These are phyloP conservation scores for Linnemannia elongata DNA, from an alignment of 192 early-diverging fungal genomes.

Conservation along the genomic window DNA sequence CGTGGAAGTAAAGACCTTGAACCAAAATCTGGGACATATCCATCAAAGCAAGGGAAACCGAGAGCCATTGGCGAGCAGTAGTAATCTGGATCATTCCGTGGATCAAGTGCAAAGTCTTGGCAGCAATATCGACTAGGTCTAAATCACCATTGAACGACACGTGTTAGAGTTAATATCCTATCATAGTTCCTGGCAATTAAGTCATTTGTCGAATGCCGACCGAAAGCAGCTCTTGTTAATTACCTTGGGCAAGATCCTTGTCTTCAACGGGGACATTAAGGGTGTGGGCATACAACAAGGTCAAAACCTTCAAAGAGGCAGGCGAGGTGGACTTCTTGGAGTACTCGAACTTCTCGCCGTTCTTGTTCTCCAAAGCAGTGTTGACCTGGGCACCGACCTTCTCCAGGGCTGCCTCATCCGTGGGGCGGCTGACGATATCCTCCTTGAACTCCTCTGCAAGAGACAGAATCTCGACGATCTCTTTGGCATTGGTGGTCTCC, in stretches of 20 bases:
- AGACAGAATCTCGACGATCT: conserved; percentile 82
- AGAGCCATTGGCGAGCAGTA: conserved; percentile 88
- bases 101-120: conserved; percentile 80
- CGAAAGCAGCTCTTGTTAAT: not conserved
- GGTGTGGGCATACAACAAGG: conserved; percentile 89
- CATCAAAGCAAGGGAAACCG: conserved; percentile 76
- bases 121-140: conserved; percentile 81
- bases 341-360: conserved; percentile 72
- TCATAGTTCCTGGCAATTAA: not conserved
- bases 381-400: conserved; percentile 60
- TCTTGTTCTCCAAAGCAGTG: conserved; percentile 67
- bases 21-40: conserved; percentile 90
- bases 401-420: conserved; percentile 63
- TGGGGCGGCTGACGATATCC: conserved; percentile 54
- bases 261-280: conserved; percentile 77
- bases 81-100: conserved; percentile 93
- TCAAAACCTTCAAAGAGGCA: conserved; percentile 75
- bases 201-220: conserved; percentile 17
- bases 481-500: conserved; percentile 75
- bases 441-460: conserved; percentile 82
- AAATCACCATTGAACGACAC: conserved; percentile 31
- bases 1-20: conserved; percentile 87
- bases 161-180: too few relatives aligned
- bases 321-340: conserved; percentile 69
- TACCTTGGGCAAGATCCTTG: conserved; percentile 60